A percentile compares a stretch with the other conserved stretches of the same genome.
phyloP scores from a whole-genome alignment of 2,329 filamentous ascomycete species.

The Chaetomium olivaceum region DNA sequence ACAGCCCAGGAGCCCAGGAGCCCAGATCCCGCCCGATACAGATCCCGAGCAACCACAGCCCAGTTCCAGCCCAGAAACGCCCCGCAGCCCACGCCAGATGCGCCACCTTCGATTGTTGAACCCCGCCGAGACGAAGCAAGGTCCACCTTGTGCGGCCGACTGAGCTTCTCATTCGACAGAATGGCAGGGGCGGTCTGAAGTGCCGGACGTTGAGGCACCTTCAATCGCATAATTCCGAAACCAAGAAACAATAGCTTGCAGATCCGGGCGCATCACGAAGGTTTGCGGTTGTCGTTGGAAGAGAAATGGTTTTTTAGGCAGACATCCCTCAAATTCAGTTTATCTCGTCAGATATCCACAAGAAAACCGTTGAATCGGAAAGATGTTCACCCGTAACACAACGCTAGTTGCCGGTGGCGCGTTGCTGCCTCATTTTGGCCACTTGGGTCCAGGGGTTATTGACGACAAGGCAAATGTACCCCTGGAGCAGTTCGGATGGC shows the following conservation, averaged over 20 bases:
- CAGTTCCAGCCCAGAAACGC: slow-evolving; percentile 17
- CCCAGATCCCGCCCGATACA: slow-evolving; percentile 17
- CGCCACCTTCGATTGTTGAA: slow-evolving; percentile 5
- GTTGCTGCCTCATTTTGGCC: slow-evolving; percentile 21
- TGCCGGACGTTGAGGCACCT: slow-evolving; percentile 7
- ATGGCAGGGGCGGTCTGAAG: slow-evolving; percentile 14
- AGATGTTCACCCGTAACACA: neutral
- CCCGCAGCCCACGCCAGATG: slow-evolving; percentile 11
- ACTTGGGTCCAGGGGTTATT: slow-evolving; percentile 1
- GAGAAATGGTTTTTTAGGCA: neutral
- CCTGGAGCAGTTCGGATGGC: slow-evolving; percentile 6
- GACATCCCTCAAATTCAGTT: neutral
- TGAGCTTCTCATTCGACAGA: slow-evolving; percentile 9
- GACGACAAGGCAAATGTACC: neutral
- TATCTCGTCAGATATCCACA: neutral
- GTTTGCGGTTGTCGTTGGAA: neutral
- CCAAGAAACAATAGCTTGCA: slow-evolving; percentile 1
- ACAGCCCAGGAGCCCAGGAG: neutral
- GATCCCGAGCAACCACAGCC: slow-evolving; percentile 15
- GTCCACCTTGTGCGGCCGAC: slow-evolving; percentile 14
- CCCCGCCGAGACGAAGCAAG: slow-evolving; percentile 1
- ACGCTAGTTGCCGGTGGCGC: neutral
- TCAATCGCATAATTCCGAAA: neutral
- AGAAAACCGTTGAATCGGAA: neutral
- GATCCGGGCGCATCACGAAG: neutral